Percentiles rank a stretch among this genome's conserved stretches.
These are phyloP conservation scores for Hypoxylon crocopeplum DNA, from an alignment of 495 filamentous ascomycete genomes.

Conservation along the genomic window DNA sequence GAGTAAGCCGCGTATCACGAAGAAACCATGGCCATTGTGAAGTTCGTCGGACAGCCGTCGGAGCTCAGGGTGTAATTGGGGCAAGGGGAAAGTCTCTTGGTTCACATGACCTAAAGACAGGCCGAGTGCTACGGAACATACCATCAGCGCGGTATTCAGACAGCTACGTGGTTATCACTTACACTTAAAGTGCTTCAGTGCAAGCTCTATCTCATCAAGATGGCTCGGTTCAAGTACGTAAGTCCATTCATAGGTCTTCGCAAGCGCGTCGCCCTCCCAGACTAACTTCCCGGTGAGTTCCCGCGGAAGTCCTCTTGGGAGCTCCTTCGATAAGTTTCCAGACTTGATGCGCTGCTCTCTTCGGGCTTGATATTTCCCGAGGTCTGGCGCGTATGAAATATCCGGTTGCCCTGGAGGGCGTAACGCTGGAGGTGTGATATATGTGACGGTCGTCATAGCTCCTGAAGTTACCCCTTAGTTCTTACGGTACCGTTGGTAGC, in stretches of 20 bases:
- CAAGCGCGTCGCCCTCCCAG: conserved; percentile 63
- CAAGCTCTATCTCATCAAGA: conserved; percentile 62
- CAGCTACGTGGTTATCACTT: background rate
- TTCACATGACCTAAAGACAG: conserved; percentile 55
- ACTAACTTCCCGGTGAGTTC: conserved; percentile 57
- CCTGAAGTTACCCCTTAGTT: conserved; percentile 3
- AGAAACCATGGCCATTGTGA: conserved; percentile 65
- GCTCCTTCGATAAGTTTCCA: conserved; percentile 42
- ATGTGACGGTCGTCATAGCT: conserved; percentile 42
- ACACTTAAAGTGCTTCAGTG: conserved; percentile 63
- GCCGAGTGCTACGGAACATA: conserved; percentile 48
- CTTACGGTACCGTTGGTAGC: background rate
- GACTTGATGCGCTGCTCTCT: conserved; percentile 46
- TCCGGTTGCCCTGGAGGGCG: conserved; percentile 49
- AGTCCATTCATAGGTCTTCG: conserved; percentile 58
- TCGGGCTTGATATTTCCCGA: conserved; percentile 60
- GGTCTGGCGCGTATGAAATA: conserved; percentile 63
- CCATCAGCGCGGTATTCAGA: background rate
- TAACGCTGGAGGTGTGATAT: conserved; percentile 17
- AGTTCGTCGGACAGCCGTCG: conserved; percentile 59
- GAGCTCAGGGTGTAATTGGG: conserved; percentile 54
- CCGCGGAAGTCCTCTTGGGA: conserved; percentile 59
- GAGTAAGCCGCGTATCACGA: conserved; percentile 63
- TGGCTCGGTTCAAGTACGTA: conserved; percentile 54
- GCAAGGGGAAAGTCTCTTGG: conserved; percentile 63